phyloP scores from a whole-genome alignment of 495 filamentous ascomycete species.

The Penicillium angulare region DNA sequence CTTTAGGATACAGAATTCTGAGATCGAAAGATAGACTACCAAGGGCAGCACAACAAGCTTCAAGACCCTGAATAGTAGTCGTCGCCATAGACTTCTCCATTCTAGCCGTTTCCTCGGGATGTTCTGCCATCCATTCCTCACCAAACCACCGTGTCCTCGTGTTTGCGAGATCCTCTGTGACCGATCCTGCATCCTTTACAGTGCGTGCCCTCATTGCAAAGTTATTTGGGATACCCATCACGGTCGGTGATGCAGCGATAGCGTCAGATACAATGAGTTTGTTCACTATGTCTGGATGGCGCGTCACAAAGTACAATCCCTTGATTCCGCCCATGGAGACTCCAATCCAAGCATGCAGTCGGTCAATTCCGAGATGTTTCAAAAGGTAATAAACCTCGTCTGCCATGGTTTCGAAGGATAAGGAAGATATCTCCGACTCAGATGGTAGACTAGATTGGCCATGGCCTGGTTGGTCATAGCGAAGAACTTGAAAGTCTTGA shows the following conservation, averaged over 20 bases:
- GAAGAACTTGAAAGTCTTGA: constrained; percentile 23
- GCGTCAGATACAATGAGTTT: constrained; percentile 25
- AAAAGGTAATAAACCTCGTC: constrained; percentile 28
- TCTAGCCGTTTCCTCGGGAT: constrained; percentile 26
- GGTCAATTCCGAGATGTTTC: constrained; percentile 11
- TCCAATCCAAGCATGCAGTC: constrained; percentile 31
- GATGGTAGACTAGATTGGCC: constrained; percentile 22
- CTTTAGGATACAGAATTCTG: constrained; percentile 7
- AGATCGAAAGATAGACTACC: constrained; percentile 25
- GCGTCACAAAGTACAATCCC: constrained; percentile 24
- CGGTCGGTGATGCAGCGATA: constrained; percentile 22
- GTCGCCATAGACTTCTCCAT: constrained; percentile 21
- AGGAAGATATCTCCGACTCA: constrained; percentile 21
- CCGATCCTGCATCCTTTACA: constrained; percentile 16
- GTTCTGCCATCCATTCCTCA: constrained; percentile 21
- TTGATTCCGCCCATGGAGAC: constrained; percentile 33
- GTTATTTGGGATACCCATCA: constrained; percentile 15
- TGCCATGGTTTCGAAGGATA: constrained; percentile 24
- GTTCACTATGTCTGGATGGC: constrained; percentile 21
- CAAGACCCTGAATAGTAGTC: constrained; percentile 31
- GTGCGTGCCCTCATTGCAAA: constrained; percentile 24
- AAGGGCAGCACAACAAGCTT: constrained; percentile 31
- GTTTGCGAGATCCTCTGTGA: constrained; percentile 16
- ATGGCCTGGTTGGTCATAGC: constrained; percentile 35
- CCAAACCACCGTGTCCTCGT: constrained; percentile 33